phyloP scores from a whole-genome alignment of 352 stramenopile genomes.

The Thraustotheca clavata region DNA sequence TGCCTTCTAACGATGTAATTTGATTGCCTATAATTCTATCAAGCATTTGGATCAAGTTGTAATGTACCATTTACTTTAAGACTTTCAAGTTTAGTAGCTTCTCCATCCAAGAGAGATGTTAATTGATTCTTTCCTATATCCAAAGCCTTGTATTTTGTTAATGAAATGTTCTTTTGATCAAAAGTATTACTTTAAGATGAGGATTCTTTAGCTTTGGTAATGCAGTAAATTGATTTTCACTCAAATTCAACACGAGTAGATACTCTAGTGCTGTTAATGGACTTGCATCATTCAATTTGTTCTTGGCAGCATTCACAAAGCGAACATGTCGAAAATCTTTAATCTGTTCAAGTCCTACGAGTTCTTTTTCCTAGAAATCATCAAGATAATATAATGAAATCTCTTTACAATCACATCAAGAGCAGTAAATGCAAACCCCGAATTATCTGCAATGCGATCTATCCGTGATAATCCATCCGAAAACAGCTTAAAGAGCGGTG shows the following conservation, averaged over 20 bases:
- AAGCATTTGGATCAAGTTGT: slow-evolving; percentile 42
- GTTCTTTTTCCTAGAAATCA: slow-evolving; percentile 34
- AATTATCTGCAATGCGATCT: slow-evolving; percentile 62
- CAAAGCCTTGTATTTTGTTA: slow-evolving; percentile 29
- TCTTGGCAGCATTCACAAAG: slow-evolving; percentile 61
- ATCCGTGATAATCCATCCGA: slow-evolving; percentile 56
- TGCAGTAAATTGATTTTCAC: slow-evolving; percentile 40
- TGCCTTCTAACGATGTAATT: slow-evolving; percentile 38
- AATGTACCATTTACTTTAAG: slow-evolving; percentile 52
- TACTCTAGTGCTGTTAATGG: slow-evolving; percentile 48
- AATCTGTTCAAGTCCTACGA: slow-evolving; percentile 48
- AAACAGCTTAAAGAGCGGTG: slow-evolving; percentile 5
- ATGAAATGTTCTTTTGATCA: background rate
- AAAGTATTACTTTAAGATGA: slow-evolving; percentile 41
- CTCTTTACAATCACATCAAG: slow-evolving; percentile 45
- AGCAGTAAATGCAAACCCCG: slow-evolving; percentile 65
- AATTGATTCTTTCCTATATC: slow-evolving; percentile 69
- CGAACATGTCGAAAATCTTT: slow-evolving; percentile 53
- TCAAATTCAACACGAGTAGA: slow-evolving; percentile 46
- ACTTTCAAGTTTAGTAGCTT: slow-evolving; percentile 38
- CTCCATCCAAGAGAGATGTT: slow-evolving; percentile 37
- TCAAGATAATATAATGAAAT: background rate
- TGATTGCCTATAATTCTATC: slow-evolving; percentile 33
- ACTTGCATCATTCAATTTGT: slow-evolving; percentile 46
- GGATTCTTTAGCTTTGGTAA: slow-evolving; percentile 35